Percentiles rank a stretch among this genome's conserved stretches.
Evolutionary conservation across 2,329 filamentous ascomycete species (phyloP).

Genomic region (Cercospora zeae-maydis): DNA sequence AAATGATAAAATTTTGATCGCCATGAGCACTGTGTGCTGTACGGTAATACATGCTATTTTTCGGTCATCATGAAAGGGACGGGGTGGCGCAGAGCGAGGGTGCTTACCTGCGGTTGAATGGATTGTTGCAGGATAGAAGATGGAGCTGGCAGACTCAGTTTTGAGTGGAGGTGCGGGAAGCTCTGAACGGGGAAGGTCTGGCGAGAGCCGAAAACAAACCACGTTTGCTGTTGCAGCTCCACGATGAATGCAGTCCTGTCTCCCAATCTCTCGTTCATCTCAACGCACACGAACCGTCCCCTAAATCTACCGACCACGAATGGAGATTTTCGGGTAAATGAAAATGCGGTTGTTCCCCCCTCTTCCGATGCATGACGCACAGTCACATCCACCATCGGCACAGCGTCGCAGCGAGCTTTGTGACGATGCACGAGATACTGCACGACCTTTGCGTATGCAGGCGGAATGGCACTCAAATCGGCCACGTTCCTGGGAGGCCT

Average conservation of each 20-base stretch:
- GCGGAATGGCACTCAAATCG: background rate
- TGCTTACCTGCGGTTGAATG: background rate
- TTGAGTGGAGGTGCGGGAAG: background rate
- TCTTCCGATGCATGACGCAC: background rate
- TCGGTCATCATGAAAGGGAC: conserved; percentile 6
- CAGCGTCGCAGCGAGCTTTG: background rate
- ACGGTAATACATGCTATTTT: conserved; percentile 14
- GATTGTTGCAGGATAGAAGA: conserved; percentile 3
- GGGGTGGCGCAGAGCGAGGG: background rate
- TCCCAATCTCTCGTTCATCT: too few relatives aligned
- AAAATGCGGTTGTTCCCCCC: background rate
- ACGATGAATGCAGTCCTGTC: too few relatives aligned
- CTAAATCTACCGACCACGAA: too few relatives aligned
- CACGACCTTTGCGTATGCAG: background rate
- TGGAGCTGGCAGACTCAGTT: background rate
- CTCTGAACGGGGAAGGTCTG: background rate
- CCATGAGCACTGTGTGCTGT: conserved; percentile 13
- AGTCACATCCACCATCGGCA: background rate
- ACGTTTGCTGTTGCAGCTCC: too few relatives aligned
- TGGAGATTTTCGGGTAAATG: too few relatives aligned
- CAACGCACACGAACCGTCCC: too few relatives aligned
- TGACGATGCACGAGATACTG: background rate
- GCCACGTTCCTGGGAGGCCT: background rate
- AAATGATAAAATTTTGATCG: conserved; percentile 15
- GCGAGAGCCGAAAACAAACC: background rate